phyloP scores from a whole-genome alignment of 371 early-diverging fungal species.

The Chytridium lagenaria region DNA sequence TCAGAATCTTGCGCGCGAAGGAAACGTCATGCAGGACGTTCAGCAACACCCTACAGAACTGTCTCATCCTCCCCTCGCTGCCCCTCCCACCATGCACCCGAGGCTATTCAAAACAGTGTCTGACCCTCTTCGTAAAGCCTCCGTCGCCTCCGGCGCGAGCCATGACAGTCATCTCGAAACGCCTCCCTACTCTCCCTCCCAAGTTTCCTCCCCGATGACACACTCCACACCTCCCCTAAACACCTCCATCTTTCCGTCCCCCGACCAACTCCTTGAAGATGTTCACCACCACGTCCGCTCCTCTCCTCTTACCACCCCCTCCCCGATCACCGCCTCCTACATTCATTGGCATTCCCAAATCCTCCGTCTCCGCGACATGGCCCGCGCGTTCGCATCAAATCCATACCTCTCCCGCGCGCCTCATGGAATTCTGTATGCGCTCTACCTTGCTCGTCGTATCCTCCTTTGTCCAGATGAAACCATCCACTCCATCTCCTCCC shows the following conservation, averaged over 20 bases:
- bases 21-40: no score
- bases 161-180: not conserved
- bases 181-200: not conserved
- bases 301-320: not conserved
- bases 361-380: not conserved
- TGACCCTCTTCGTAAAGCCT: not conserved
- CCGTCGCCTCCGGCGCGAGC: not conserved
- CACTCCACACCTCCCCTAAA: no score
- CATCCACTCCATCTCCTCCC: not conserved
- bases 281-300: not conserved
- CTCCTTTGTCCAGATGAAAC: not conserved
- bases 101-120: not conserved
- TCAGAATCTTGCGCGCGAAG: not conserved
- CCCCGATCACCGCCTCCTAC: not conserved
- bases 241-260: no score
- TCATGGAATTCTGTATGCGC: conserved; percentile 8
- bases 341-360: not conserved
- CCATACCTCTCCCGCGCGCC: conserved; percentile 7
- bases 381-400: not conserved
- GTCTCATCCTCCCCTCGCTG: no score
- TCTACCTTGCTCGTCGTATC: conserved; percentile 11
- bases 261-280: not conserved
- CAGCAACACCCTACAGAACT: not conserved
- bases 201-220: not conserved
- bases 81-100: not conserved